Evolutionary conservation across 768 basidiomycete species (phyloP), one percentile per base, ranked within the genome.

Genomic region (Macrolepiota albuminosa): DNA sequence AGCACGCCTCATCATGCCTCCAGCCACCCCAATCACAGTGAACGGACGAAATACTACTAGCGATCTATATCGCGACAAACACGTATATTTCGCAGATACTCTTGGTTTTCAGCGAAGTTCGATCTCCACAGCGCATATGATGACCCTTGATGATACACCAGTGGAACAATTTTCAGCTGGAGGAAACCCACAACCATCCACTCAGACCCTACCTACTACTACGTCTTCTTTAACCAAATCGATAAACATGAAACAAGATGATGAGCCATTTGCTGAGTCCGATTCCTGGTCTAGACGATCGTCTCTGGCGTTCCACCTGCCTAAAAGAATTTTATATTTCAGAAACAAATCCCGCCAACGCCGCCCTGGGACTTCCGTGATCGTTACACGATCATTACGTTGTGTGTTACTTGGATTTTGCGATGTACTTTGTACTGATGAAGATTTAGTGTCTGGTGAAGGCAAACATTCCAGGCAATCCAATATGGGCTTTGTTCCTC

Each of bases 241-340:
- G n/a, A 29, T n/a, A 11, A 21, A 47, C 16, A 16, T 39, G 40
- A 61, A 56, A 40, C 45, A 54, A 34, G 61, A 65, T 33, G 64
- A 68, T 9, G 64, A 65, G 14, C 65, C 66, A 6, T 46, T 63
- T 34, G 56, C 53, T n/a, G 67, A 66, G 39, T 67, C 67, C 2
- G 67, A 68, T 46, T 47, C 54, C 2, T 68, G 64, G 26, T 66
- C 67, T 18, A 54, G 64, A 45, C 62, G 66, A 3, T 65, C 66
- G 31, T 66, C 67, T 13, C 34, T 68, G 40, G 60, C 66, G 6
- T 47, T 55, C 21, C 58, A 60, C 42, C 55, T 68, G 40, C 58
- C 67, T 11, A 66, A 61, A 46, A 60, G 58, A 34, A 64, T 64
- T 18, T 36, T 60, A 24, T 59, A 56, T 33, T 64, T 68, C 43